Percentiles rank a stretch among this genome's conserved stretches.
These are phyloP conservation scores for Melampsora occidentalis DNA, from an alignment of 1,284 basidiomycete species.

Conservation along the genomic window DNA sequence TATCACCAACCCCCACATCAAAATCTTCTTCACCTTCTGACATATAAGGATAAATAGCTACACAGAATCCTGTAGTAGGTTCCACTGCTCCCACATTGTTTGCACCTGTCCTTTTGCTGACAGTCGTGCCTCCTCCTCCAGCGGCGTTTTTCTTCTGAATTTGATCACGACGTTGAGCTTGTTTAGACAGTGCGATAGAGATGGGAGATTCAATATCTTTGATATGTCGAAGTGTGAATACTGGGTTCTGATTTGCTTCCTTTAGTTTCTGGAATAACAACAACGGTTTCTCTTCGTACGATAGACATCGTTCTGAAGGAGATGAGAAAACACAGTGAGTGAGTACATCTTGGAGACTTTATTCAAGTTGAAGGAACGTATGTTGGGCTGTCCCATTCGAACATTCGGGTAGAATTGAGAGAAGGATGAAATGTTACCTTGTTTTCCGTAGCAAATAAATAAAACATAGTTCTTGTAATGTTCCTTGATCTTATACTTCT, in stretches of 20 bases:
- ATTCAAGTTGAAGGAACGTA: too few species aligned
- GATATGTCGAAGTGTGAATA: constrained; percentile 98
- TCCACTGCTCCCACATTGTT: constrained; percentile 27
- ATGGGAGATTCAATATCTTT: constrained; percentile 97
- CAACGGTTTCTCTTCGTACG: constrained; percentile 96
- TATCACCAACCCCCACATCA: constrained; percentile 75
- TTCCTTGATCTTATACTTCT: constrained; percentile 98
- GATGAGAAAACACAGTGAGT: not conserved
- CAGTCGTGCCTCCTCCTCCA: not conserved
- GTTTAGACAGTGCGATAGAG: constrained; percentile 88
- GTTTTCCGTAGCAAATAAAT: constrained; percentile 94
- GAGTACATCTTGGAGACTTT: too few species aligned
- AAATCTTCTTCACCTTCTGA: constrained; percentile 70
- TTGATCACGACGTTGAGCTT: constrained; percentile 64
- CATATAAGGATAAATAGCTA: constrained; percentile 57
- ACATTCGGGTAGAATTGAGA: not conserved
- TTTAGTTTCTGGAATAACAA: constrained; percentile 95
- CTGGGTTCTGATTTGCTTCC: constrained; percentile 92
- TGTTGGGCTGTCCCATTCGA: too few species aligned
- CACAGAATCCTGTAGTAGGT: constrained; percentile 55
- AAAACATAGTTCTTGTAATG: constrained; percentile 98
- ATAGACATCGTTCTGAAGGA: constrained; percentile 80
- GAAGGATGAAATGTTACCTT: not conserved
- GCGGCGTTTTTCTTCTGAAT: not conserved
- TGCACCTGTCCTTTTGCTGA: not conserved